Conservation (phyloP, 306 rosid species). For the Quercus mongolica region DNA sequence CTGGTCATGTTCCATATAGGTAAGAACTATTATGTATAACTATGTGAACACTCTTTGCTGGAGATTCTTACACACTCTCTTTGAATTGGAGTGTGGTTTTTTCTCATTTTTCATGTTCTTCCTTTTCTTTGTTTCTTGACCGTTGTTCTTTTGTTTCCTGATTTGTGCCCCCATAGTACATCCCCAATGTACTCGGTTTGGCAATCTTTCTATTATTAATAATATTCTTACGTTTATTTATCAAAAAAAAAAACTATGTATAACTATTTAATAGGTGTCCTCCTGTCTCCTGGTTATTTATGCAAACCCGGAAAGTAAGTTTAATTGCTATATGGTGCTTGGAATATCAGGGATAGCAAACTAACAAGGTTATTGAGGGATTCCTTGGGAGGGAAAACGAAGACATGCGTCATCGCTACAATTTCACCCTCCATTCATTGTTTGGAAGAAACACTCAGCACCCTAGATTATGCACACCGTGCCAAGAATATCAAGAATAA, state of each 20-base stretch:
- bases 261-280: background rate
- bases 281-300: background rate
- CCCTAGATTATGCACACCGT: constrained; percentile 97
- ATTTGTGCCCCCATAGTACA: no score
- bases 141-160: no score
- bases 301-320: background rate
- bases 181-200: no score
- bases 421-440: constrained; percentile 98
- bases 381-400: constrained; percentile 98
- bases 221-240: no score
- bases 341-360: constrained; percentile 86
- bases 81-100: no score
- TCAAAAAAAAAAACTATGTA: background rate
- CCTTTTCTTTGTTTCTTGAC: no score
- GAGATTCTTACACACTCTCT: no score
- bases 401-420: constrained; percentile 97
- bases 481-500: constrained; percentile 99
- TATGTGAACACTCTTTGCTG: background rate
- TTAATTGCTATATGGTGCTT: constrained; percentile 22
- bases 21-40: constrained; percentile 20
- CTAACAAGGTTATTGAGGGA: constrained; percentile 91
- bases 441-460: constrained; percentile 97
- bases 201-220: no score
- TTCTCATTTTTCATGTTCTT: no score
- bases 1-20: constrained; percentile 99